Conservation (phyloP, 2,329 filamentous ascomycete species). For the Xylariales sp. region DNA sequence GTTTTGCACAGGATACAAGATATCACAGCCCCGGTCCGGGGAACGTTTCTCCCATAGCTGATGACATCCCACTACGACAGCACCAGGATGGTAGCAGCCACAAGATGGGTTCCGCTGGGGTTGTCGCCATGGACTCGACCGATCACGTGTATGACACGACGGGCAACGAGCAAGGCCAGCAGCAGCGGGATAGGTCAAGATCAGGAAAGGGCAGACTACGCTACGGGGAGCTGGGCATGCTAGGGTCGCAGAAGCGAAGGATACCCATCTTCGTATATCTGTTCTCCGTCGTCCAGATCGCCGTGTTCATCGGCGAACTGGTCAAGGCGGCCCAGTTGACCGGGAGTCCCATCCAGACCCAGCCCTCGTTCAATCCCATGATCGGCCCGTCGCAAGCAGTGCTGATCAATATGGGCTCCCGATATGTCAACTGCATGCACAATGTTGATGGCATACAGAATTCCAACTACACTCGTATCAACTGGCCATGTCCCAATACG, state of each 20-base stretch:
- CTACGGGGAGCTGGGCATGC: conserved; percentile 57
- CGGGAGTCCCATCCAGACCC: conserved; percentile 69
- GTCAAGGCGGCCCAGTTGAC: conserved; percentile 79
- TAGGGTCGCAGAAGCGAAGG: conserved; percentile 49
- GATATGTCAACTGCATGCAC: conserved; percentile 94
- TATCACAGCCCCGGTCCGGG: conserved; percentile 47
- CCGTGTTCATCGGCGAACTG: conserved; percentile 85
- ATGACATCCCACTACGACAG: conserved; percentile 56
- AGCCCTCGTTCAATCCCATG: conserved; percentile 92
- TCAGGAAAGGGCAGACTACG: conserved; percentile 37
- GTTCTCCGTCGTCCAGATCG: conserved; percentile 70
- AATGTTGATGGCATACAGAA: conserved; percentile 64
- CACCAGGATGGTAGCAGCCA: conserved; percentile 40
- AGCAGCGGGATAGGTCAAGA: conserved; percentile 15
- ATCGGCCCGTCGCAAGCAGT: conserved; percentile 89
- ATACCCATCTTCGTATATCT: conserved; percentile 80
- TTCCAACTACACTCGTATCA: conserved; percentile 34
- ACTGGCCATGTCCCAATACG: conserved; percentile 78
- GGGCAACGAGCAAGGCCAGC: conserved; percentile 18
- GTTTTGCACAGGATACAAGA: conserved; percentile 49
- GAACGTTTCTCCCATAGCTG: conserved; percentile 36
- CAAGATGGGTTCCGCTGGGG: conserved; percentile 19
- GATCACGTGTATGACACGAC: conserved; percentile 61
- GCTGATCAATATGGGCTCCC: conserved; percentile 93
- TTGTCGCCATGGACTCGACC: conserved; percentile 30